Conservation (phyloP, 164 flowering plant species). For the Tinospora cordifolia region DNA sequence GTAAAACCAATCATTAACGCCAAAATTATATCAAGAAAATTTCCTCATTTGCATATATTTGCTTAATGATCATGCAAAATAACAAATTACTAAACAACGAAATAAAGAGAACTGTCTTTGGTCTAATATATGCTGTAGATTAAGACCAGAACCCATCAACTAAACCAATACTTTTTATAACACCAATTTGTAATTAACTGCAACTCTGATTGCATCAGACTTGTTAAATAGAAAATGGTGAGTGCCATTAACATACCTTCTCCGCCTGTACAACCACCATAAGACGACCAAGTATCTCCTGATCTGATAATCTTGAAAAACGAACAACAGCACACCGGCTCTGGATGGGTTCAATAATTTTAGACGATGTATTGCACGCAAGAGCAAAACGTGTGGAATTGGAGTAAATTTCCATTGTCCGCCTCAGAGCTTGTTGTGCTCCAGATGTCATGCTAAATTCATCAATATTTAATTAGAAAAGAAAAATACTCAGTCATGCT, state of each 20-base stretch:
- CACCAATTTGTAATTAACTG: neutral
- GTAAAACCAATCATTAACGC: too few species aligned
- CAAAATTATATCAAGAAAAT: too few species aligned
- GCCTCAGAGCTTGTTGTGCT: constrained; percentile 96
- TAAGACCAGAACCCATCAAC: neutral
- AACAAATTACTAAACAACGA: too few species aligned
- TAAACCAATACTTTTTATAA: neutral
- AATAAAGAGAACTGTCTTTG: too few species aligned
- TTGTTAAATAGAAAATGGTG: neutral
- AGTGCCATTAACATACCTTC: constrained; percentile 39
- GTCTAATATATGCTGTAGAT: too few species aligned
- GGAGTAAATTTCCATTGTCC: constrained; percentile 97
- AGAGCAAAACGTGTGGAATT: constrained; percentile 96
- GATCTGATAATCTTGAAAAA: constrained; percentile 78
- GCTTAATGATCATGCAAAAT: too few species aligned
- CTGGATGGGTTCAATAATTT: constrained; percentile 96
- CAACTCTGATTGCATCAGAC: neutral
- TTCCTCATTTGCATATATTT: too few species aligned
- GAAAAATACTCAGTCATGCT: constrained; percentile 1
- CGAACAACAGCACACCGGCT: constrained; percentile 98
- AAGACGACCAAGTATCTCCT: constrained; percentile 92
- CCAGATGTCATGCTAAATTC: constrained; percentile 89
- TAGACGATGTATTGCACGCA: constrained; percentile 90
- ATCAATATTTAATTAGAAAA: constrained; percentile 5
- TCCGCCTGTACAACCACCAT: constrained; percentile 82